Evolutionary conservation across 2,329 filamentous ascomycete genomes (phyloP).

Genomic region (Coniochaeta sp.): DNA sequence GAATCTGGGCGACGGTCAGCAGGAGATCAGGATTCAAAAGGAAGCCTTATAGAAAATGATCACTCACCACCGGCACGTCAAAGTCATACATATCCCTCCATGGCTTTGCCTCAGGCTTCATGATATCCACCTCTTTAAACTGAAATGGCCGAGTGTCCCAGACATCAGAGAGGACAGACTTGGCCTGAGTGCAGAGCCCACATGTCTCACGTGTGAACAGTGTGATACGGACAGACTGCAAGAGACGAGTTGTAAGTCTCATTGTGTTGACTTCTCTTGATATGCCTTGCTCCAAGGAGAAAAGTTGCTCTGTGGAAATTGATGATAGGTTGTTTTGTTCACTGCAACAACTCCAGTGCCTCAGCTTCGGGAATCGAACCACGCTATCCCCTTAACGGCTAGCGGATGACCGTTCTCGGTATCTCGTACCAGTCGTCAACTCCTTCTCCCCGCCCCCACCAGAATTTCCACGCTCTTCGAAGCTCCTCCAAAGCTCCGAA

Average conservation of each 20-base stretch:
- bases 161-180: constrained; percentile 59
- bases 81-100: constrained; percentile 76
- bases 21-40: too few relatives aligned
- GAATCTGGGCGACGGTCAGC: too few relatives aligned
- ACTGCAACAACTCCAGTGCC: too few relatives aligned
- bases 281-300: too few relatives aligned
- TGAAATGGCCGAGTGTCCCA: constrained; percentile 61
- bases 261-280: too few relatives aligned
- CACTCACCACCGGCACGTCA: constrained; percentile 69
- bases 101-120: constrained; percentile 50
- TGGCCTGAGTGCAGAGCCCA: constrained; percentile 63
- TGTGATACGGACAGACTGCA: constrained; percentile 59
- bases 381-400: neutral
- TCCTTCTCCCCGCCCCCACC: neutral
- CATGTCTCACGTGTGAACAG: constrained; percentile 69
- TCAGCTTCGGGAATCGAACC: too few relatives aligned
- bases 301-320: too few relatives aligned
- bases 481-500: constrained; percentile 12
- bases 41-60: too few relatives aligned
- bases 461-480: constrained; percentile 18
- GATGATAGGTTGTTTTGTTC: too few relatives aligned
- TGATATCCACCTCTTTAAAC: constrained; percentile 64
- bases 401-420: constrained; percentile 10
- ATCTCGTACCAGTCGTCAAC: constrained; percentile 12
- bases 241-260: constrained; percentile 41